Percentiles rank a stretch among this genome's conserved stretches.
phyloP scores from a whole-genome alignment of 768 basidiomycete genomes.

The Tricholoma hemisulphureum region DNA sequence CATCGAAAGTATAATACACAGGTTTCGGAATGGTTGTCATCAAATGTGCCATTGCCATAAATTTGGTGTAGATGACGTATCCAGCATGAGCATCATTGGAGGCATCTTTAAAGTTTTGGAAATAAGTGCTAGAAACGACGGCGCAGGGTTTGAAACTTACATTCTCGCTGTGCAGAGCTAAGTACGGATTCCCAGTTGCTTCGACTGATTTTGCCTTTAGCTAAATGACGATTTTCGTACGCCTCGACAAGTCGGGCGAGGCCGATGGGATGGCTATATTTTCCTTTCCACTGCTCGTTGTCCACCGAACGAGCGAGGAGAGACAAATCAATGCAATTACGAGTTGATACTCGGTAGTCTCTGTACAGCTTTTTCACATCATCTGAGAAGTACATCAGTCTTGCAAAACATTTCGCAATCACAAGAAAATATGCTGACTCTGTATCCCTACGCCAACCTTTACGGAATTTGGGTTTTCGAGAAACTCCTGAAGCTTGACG shows the following conservation, averaged over 20 bases:
- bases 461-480: slow-evolving; percentile 50
- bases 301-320: slow-evolving; percentile 71
- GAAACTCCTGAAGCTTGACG: slow-evolving; percentile 44
- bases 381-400: slow-evolving; percentile 35
- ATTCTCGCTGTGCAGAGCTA: slow-evolving; percentile 49
- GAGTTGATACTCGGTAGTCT: slow-evolving; percentile 43
- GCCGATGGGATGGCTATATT: slow-evolving; percentile 57
- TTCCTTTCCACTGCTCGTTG: slow-evolving; percentile 70
- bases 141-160: slow-evolving; percentile 40
- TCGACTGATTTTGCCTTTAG: slow-evolving; percentile 58
- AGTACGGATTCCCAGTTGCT: slow-evolving; percentile 71
- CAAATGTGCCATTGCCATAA: slow-evolving; percentile 41
- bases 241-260: slow-evolving; percentile 62
- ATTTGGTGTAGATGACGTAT: slow-evolving; percentile 47
- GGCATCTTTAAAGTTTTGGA: slow-evolving; percentile 48
- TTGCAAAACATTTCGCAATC: slow-evolving; percentile 2
- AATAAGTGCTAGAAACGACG: slow-evolving; percentile 2
- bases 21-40: slow-evolving; percentile 35
- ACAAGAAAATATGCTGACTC: slow-evolving; percentile 39
- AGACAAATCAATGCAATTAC: slow-evolving; percentile 66
- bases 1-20: slow-evolving; percentile 58
- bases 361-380: slow-evolving; percentile 66
- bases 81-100: slow-evolving; percentile 72
- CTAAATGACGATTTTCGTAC: slow-evolving; percentile 52
- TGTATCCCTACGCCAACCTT: slow-evolving; percentile 80